Conservation (phyloP, 768 basidiomycete genomes). For the Phaeotremella fagi region DNA sequence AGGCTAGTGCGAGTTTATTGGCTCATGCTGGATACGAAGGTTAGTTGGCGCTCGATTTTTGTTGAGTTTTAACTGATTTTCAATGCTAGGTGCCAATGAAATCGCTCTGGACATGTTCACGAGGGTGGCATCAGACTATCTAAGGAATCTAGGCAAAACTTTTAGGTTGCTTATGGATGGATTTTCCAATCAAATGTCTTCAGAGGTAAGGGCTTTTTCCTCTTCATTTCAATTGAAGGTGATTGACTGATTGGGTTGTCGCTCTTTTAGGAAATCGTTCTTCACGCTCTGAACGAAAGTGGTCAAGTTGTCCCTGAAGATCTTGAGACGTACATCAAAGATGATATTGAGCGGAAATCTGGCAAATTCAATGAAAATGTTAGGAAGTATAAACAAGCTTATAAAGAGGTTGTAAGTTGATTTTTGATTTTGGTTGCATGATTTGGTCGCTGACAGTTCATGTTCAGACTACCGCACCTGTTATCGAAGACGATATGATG, state of each 20-base stretch:
- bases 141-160: slow-evolving; percentile 79
- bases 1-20: slow-evolving; percentile 52
- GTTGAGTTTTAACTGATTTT: neutral
- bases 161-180: slow-evolving; percentile 77
- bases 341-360: slow-evolving; percentile 81
- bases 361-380: slow-evolving; percentile 69
- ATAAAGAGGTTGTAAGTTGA: slow-evolving; percentile 67
- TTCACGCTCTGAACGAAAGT: slow-evolving; percentile 85
- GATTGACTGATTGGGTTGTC: too few relatives aligned
- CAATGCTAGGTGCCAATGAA: slow-evolving; percentile 63
- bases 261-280: slow-evolving; percentile 73
- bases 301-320: slow-evolving; percentile 72
- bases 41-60: slow-evolving; percentile 45
- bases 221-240: too few relatives aligned
- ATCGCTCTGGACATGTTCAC: slow-evolving; percentile 71
- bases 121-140: slow-evolving; percentile 71
- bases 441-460: neutral
- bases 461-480: slow-evolving; percentile 54
- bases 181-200: slow-evolving; percentile 69
- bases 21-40: slow-evolving; percentile 93
- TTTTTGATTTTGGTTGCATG: slow-evolving; percentile 39
- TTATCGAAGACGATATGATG: slow-evolving; percentile 61
- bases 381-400: slow-evolving; percentile 78
- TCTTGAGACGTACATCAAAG: slow-evolving; percentile 79
- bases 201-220: slow-evolving; percentile 61